Percentiles rank a stretch among this genome's conserved stretches.
Conservation (phyloP, 805 yeast genomes). For the Blastobotrys parvus region DNA sequence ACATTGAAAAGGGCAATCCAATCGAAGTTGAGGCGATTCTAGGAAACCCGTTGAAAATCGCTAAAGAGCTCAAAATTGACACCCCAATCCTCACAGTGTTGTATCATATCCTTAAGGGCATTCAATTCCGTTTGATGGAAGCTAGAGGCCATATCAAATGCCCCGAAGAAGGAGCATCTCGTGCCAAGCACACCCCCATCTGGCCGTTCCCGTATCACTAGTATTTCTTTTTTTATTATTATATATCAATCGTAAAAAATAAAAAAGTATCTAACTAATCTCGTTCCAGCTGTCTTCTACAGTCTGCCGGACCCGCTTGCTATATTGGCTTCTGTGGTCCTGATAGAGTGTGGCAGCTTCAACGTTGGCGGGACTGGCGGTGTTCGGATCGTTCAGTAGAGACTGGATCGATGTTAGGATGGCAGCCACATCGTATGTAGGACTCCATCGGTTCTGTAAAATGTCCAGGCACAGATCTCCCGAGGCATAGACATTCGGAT, state of each 20-base stretch:
- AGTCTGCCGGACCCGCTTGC: slow-evolving; percentile 85
- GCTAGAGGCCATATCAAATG: slow-evolving; percentile 36
- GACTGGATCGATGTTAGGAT: slow-evolving; percentile 84
- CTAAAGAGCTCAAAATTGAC: slow-evolving; percentile 37
- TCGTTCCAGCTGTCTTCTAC: slow-evolving; percentile 94
- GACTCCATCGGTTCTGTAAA: slow-evolving; percentile 95
- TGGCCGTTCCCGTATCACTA: slow-evolving; percentile 7
- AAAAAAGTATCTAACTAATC: slow-evolving; percentile 1
- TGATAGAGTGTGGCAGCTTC: slow-evolving; percentile 94
- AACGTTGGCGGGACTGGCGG: slow-evolving; percentile 93
- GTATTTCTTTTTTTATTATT: too few relatives aligned
- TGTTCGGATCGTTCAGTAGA: slow-evolving; percentile 90
- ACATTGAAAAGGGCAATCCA: slow-evolving; percentile 54
- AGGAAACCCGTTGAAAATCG: slow-evolving; percentile 53
- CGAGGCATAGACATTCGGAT: slow-evolving; percentile 91
- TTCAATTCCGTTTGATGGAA: slow-evolving; percentile 58
- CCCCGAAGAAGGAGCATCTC: slow-evolving; percentile 29
- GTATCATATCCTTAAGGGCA: slow-evolving; percentile 50
- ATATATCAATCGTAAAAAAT: too few relatives aligned
- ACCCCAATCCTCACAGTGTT: slow-evolving; percentile 55
- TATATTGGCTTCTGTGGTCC: slow-evolving; percentile 89
- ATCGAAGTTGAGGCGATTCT: slow-evolving; percentile 66
- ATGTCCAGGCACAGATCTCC: slow-evolving; percentile 96
- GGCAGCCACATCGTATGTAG: slow-evolving; percentile 95
- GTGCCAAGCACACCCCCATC: slow-evolving; percentile 5